Base-by-base conservation (phyloP, 768 basidiomycete genomes). In the Lentinula aciculospora region DNA sequence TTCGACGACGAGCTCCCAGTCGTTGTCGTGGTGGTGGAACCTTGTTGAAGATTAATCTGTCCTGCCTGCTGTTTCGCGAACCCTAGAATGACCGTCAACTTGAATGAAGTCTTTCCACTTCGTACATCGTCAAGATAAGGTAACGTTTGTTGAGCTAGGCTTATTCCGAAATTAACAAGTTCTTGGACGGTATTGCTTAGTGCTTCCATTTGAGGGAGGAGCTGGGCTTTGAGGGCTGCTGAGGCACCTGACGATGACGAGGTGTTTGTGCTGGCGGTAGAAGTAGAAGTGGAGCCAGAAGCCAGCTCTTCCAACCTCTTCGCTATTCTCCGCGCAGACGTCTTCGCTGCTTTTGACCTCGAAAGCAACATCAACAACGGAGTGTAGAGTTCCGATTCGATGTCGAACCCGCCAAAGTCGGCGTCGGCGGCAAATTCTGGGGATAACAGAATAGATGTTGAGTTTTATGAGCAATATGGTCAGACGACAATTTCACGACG, bases 101-200 rank as follows among this genome's bases (percentile, higher is more conserved):
- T 82, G 78, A 98, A 89, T 1, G 92, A 68, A 21, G 83, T 74
- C 71, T 95, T 96, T 40, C 86, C 81, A 12, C 80, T 73, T 45
- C 93, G 86, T 15, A 90, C 83, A 53, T 96, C 91, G 55, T 81
- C 78, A n/a, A 94, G 74, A 68, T 98, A 90, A 0, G 86, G 87
- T 75, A 90, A 89, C 32, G 93, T 88, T 67, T 85, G 80, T 77
- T 96, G 93, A 0, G 95, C 94, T 47, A 98, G 40, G 82, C 92
- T 95, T 53, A 97, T 90, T 67, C 92, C 92, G 67, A 96, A 92
- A 71, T 95, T 92, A 62, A 94, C 87, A 9, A 94, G 81, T 60
- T 91, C 90, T 1, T 86, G 84, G 1, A 92, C 85, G 28, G 81
- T 75, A 57, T 88, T 84, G 64, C 81, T 84, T n/a, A 93, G 69